phyloP scores from a whole-genome alignment of 2,329 filamentous ascomycete species.

The Penicillium hesseltinei region DNA sequence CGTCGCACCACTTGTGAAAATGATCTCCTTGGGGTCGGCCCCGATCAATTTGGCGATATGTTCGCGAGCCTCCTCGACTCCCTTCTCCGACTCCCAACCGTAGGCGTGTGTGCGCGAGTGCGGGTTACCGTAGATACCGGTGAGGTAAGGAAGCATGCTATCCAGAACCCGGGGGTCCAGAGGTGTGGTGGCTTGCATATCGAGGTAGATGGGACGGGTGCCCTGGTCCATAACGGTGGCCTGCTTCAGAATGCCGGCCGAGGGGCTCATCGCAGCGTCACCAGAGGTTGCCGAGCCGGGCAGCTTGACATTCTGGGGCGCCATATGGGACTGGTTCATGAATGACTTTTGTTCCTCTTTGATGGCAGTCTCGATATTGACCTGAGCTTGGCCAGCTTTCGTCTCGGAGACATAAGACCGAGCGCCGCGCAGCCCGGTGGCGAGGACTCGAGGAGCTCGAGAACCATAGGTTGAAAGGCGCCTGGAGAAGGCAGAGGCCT shows the following conservation, averaged over 20 bases:
- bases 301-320: conserved; percentile 58
- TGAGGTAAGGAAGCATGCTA: conserved; percentile 93
- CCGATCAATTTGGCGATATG: conserved; percentile 86
- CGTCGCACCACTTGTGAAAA: conserved; percentile 96
- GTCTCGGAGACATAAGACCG: conserved; percentile 82
- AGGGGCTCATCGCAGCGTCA: conserved; percentile 75
- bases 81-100: conserved; percentile 97
- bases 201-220: conserved; percentile 90
- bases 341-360: conserved; percentile 84
- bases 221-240: conserved; percentile 92
- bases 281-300: conserved; percentile 58
- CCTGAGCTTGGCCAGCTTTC: conserved; percentile 66
- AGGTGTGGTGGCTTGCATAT: conserved; percentile 97
- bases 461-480: conserved; percentile 45
- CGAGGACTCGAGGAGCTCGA: conserved; percentile 43
- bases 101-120: conserved; percentile 97
- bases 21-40: conserved; percentile 95
- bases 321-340: conserved; percentile 55
- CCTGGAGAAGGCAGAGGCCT: conserved; percentile 63
- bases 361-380: conserved; percentile 78
- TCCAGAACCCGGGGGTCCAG: conserved; percentile 92
- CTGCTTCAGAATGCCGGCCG: conserved; percentile 80
- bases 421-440: conserved; percentile 25
- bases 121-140: conserved; percentile 92
- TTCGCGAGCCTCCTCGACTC: conserved; percentile 79